Evolutionary conservation across 1,284 basidiomycete genomes (phyloP), one percentile per base, ranked within the genome.

Genomic region (Pisolithus thermaeus): DNA sequence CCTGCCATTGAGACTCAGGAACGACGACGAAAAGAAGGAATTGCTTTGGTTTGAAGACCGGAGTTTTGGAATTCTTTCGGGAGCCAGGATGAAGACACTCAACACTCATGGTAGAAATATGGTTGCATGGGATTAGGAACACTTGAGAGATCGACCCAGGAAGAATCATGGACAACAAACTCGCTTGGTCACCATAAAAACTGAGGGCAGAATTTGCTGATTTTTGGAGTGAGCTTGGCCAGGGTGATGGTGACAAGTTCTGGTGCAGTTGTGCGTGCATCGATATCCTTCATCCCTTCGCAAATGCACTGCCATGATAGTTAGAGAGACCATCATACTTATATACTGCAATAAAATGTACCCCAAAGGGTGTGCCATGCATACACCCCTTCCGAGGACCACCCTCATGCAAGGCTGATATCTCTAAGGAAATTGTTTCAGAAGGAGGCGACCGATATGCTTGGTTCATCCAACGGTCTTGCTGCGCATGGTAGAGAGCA

Each of bases 71-170:
- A n/a, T 28, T 37, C 20, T 51, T 51, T 32, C 18, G 32, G 20
- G 25, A 20, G 28, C n/a, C 7, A 16, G 46, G 25, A 42, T 42
- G 43, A 2, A 48, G 27, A 32, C 47, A 52, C 5, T 46, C 23
- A 6, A 32, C 47, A 52, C 5, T 46, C 23, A 6, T 49, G 42
- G 32, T 30, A 43, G 28, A 49, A 55, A 22, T 52, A 52, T 5
- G 28, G 42, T 28, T 25, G 22, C 23, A 18, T 23, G n/a, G 14
- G 14, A 14, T 20, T 20, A 18, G 47, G 18, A 9, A 49, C 39
- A 8, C 27, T 52, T 6, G 28, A 9, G 18, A 55, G 50, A 30
- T 54, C 37, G 0, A 54, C 46, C 53, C 50, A 52, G 9, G n/a
- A 30, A 4, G 22, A 18, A 32, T 53, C 40, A 22, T 16, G 30